These are phyloP conservation scores for Schizothecium vesticola DNA, from an alignment of 495 filamentous ascomycete genomes.

Conservation along the genomic window DNA sequence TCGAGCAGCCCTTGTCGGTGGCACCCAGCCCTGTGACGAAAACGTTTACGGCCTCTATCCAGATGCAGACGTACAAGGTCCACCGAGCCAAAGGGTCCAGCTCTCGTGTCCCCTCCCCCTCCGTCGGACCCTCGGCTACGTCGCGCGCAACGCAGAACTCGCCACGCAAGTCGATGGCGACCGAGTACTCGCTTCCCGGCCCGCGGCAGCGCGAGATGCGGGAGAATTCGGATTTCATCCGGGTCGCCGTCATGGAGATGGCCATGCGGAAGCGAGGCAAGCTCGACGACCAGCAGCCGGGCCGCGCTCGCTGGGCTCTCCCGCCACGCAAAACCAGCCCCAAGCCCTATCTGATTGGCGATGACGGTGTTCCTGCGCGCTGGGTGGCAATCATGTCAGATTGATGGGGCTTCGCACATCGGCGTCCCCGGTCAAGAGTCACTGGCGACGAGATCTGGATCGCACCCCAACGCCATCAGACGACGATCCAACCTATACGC, in stretches of 20 bases:
- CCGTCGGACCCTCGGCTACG: slow-evolving; percentile 36
- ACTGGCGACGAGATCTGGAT: not conserved
- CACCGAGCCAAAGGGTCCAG: slow-evolving; percentile 40
- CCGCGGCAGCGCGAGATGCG: slow-evolving; percentile 80
- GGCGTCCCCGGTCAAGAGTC: not conserved
- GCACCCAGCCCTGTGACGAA: slow-evolving; percentile 24
- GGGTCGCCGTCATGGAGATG: slow-evolving; percentile 94
- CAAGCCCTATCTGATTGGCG: slow-evolving; percentile 47
- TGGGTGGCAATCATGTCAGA: slow-evolving; percentile 37
- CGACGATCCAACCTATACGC: not conserved
- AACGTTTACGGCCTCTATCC: slow-evolving; percentile 68
- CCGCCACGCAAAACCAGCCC: slow-evolving; percentile 66
- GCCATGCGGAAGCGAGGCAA: slow-evolving; percentile 92
- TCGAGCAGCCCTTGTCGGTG: slow-evolving; percentile 49
- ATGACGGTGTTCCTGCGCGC: slow-evolving; percentile 47
- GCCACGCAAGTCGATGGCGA: slow-evolving; percentile 26
- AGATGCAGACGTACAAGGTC: slow-evolving; percentile 77
- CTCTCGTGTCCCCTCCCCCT: slow-evolving; percentile 28
- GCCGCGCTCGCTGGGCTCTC: slow-evolving; percentile 78
- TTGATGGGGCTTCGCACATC: not conserved
- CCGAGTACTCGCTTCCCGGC: slow-evolving; percentile 37
- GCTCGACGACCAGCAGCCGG: slow-evolving; percentile 75
- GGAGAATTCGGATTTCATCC: slow-evolving; percentile 91
- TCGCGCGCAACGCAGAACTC: slow-evolving; percentile 29
- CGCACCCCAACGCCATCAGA: not conserved